Evolutionary conservation across 495 filamentous ascomycete species (phyloP).

Genomic region (Penicillium goetzii): DNA sequence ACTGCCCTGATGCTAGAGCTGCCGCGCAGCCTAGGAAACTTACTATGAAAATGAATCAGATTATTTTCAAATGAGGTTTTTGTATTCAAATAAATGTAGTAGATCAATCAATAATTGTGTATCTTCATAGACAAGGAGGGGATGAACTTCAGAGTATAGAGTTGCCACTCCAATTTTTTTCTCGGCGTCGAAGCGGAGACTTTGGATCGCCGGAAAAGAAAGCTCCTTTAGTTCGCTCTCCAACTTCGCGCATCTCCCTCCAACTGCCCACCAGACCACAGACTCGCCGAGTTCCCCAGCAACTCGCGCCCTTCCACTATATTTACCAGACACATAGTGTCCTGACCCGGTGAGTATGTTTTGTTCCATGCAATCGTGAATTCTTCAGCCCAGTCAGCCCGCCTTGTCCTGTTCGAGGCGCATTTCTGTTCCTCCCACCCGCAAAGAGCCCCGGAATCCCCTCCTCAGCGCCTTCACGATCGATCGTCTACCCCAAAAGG

Average conservation of each 20-base stretch:
- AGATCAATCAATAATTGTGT: neutral
- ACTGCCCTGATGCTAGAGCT: neutral
- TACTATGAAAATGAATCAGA: neutral
- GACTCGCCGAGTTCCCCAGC: constrained; percentile 21
- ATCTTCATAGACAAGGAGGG: neutral
- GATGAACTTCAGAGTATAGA: constrained; percentile 22
- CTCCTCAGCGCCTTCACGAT: constrained; percentile 13
- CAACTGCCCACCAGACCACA: constrained; percentile 19
- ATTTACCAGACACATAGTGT: constrained; percentile 10
- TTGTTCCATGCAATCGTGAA: constrained; percentile 23
- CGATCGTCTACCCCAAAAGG: neutral
- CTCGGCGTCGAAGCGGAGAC: constrained; percentile 33
- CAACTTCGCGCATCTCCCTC: constrained; percentile 36
- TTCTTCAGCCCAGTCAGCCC: constrained; percentile 24
- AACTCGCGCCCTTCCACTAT: constrained; percentile 11
- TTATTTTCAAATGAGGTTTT: neutral
- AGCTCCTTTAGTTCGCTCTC: constrained; percentile 37
- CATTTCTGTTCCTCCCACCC: constrained; percentile 21
- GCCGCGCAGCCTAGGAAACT: neutral
- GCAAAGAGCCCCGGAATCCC: constrained; percentile 19
- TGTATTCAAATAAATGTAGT: neutral
- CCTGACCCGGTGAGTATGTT: constrained; percentile 27
- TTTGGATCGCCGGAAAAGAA: constrained; percentile 41
- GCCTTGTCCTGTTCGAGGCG: constrained; percentile 22
- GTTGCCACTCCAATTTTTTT: constrained; percentile 40